Evolutionary conservation across 345 rosid genomes (phyloP), one percentile per base, ranked within the genome.

Genomic region (Salix purpurea): DNA sequence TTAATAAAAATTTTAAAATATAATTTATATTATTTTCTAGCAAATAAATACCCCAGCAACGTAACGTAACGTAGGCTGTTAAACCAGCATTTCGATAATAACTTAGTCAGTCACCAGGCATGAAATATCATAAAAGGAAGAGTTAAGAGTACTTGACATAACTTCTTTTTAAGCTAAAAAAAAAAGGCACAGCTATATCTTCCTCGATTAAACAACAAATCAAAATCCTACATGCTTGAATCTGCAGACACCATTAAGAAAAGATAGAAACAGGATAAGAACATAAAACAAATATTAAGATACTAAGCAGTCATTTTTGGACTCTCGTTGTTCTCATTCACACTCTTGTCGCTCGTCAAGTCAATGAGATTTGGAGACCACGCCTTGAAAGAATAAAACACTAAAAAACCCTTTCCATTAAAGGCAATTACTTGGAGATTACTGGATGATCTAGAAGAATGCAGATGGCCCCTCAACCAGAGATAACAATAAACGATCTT

Each of bases 121-220:
- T 28, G 13, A 65, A 42, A 60, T 30, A 34, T 23, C 18, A 56
- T 26, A 23, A 54, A 18, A 16, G 15, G 5, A 30, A 26, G 37
- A 73, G 56, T 36, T 37, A 56, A 39, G 48, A 72, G 18, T 6
- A 39, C 10, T 1, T 40, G 44, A 40, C 13, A 37, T 9, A 19
- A 78, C 24, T 18, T 77, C 52, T 40, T 69, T 65, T 66, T 66
- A 75, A 23, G 21, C 24, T 54, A 67, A 36, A 56, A 34, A 48
- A 18, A 42, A 37, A 70, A 72, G 30, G 14, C 72, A 76, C 72
- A 70, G 32, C 60, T 70, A 77, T 71, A 85, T 85, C 79, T 79
- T 79, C 85, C 86, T 79, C 81, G 85, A 74, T 66, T 72, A 42
- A 37, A 77, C 82, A 81, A 79, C 82, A 78, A 83, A 81, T 83